Evolutionary conservation across 805 yeast genomes (phyloP), one percentile per base, ranked within the genome.

Genomic region (Maudiozyma serrabonitensis): DNA sequence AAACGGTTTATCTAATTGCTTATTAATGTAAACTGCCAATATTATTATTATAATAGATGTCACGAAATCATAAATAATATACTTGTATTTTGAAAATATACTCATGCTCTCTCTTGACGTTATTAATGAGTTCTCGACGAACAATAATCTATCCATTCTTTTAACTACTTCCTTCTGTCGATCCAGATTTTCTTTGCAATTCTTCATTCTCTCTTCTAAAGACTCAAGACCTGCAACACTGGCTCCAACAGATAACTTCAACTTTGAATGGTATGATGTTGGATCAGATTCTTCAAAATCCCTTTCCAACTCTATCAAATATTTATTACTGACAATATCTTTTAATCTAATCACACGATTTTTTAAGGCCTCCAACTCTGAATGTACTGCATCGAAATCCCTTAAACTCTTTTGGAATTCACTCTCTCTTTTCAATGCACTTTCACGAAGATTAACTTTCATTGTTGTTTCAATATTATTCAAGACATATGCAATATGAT

Each of bases 351-450:
- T 18, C 6, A 63, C 52, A 16, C 54, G 50, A 9, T 49, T 21
- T 50, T 61, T 70, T 39, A 71, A 64, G 6, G 52, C 44, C 7
- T 61, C 60, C 6, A 73, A 47, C 35, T 58, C 52, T 8, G 52
- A 47, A 6, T 65, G 48, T 2, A 63, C 47, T 2, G 60, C 52
- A 18, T 58, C 59, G 8, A 62, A 56, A 25, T 61, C 59, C n/a
- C 61, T 53, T 6, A 65, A 57, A 31, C 41, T 58, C 49, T 59
- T 67, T 54, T 53, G 61, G 53, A 55, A 60, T 23, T 52, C 60
- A 45, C 32, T 56, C 53, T 61, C 72, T 50, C 60, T 59, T 41
- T 56, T 57, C 44, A 59, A 42, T 48, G 67, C 45, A 16, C 53
- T 50, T 25, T 59, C 58, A 18, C 50, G 53, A 15, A 63, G 47